Conservation (phyloP, 2,329 filamentous ascomycete species). For the Fusarium tanahbumbuense region DNA sequence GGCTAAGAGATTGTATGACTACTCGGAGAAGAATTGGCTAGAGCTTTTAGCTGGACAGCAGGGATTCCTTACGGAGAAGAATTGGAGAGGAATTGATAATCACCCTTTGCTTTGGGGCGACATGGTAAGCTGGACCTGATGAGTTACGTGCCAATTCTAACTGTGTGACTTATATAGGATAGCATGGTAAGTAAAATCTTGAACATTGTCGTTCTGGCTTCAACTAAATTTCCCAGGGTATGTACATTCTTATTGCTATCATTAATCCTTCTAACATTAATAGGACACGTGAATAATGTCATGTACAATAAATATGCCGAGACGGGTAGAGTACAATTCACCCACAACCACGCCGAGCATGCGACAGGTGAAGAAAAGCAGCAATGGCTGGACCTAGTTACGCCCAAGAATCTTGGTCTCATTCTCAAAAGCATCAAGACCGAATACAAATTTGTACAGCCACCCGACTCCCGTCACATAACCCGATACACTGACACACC, state of each 20-base stretch:
- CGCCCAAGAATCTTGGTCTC: constrained; percentile 15
- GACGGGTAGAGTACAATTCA: constrained; percentile 22
- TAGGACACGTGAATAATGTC: constrained; percentile 35
- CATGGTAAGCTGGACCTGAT: constrained; percentile 17
- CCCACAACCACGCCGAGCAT: constrained; percentile 19
- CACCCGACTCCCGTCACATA: rapidly evolving
- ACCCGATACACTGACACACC: rapidly evolving
- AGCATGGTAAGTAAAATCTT: constrained; percentile 20
- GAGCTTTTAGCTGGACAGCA: constrained; percentile 24
- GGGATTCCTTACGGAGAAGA: constrained; percentile 20
- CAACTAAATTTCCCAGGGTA: background rate
- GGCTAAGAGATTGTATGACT: background rate
- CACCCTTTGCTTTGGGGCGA: constrained; percentile 34
- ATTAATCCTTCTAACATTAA: background rate
- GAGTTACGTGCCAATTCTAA: background rate
- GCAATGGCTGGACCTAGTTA: constrained; percentile 24
- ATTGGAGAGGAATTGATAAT: constrained; percentile 25
- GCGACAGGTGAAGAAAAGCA: constrained; percentile 5
- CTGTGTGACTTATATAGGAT: background rate
- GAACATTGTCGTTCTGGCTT: too few relatives aligned
- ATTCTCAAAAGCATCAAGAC: constrained; percentile 37
- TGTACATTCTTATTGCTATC: rapidly evolving
- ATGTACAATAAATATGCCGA: constrained; percentile 39
- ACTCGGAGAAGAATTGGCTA: constrained; percentile 9
- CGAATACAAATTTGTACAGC: constrained; percentile 28